Evolutionary conservation across 305 asterid species (phyloP), one percentile per base, ranked within the genome.

Genomic region (Petunia hybrid): DNA sequence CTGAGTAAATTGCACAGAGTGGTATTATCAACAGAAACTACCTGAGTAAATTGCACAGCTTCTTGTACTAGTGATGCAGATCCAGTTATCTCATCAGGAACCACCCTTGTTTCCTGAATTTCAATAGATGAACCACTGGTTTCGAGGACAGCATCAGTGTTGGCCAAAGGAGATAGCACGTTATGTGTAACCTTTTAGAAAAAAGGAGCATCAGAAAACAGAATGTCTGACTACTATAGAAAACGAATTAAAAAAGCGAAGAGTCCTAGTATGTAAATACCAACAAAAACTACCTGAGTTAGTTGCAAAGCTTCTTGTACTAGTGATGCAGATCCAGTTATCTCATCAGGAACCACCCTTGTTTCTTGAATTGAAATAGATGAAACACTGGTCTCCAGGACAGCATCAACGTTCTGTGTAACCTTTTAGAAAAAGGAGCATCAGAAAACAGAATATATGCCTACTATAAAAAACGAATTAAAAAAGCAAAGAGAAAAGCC

Each of bases 111-210:
- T 87, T 91, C 97, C 80, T 92, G 97, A 78, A 92, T 83, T 45
- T 95, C 97, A 60, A 94, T 89, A 77, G 94, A 87, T 78, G 98
- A 93, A 83, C 97, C 98, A 88, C 97, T 92, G 57, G 91, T 87
- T 84, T 83, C 64, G 97, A 97, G 43, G 16, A 94, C 97, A 14
- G 95, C 89, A 87, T 94, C 97, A 16, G 0, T 22, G 31, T 22
- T 22, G 31, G 31, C 31, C 31, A 22, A 22, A 22, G 31, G 31
- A 22, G 31, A 22, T 22, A 22, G 31, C 31, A 97, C 98, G 80
- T 90, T 91, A 85, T 91, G 91, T n/a, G 92, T 84, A 84, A 94
- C 91, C 97, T 92, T 69, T 4, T 16, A 48, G 45, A 43, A 12
- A 31, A 31, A 46, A 48, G 42, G 13, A 36, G 41, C 68, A 66